Conservation (phyloP, 805 yeast species). For the Blastobotrys attinorum region DNA sequence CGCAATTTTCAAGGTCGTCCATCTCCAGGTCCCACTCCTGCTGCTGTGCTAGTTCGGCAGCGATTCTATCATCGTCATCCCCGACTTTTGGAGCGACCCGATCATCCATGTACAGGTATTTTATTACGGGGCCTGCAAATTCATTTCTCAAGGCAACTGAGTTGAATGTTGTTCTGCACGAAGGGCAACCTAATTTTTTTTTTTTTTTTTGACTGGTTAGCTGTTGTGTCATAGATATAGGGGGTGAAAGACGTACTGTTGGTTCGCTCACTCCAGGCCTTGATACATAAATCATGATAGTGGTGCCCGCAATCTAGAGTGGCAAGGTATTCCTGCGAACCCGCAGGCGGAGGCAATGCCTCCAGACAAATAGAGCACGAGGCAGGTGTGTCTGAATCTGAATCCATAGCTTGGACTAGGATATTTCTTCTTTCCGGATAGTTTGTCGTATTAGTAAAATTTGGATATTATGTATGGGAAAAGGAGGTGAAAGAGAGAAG, state of each 20-base stretch:
- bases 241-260: constrained; percentile 27
- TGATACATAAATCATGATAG: constrained; percentile 51
- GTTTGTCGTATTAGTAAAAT: too few relatives aligned
- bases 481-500: too few relatives aligned
- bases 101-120: constrained; percentile 10
- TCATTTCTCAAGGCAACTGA: constrained; percentile 5
- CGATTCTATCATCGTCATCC: neutral
- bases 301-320: constrained; percentile 42
- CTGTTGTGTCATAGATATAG: neutral
- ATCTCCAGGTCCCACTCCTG: neutral
- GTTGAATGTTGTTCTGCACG: constrained; percentile 43
- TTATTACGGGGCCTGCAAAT: constrained; percentile 3
- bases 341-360: constrained; percentile 19
- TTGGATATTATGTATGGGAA: too few relatives aligned
- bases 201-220: neutral
- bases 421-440: too few relatives aligned
- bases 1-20: constrained; percentile 16
- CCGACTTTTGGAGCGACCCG: constrained; percentile 9
- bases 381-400: too few relatives aligned
- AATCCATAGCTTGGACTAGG: too few relatives aligned
- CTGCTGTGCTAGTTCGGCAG: neutral
- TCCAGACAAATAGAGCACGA: constrained; percentile 63
- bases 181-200: constrained; percentile 41
- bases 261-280: constrained; percentile 49
- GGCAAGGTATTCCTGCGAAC: constrained; percentile 11